A percentile compares a stretch with the other conserved stretches of the same genome.
phyloP scores from a whole-genome alignment of 352 stramenopile genomes.

The Pythium dissotocum region DNA sequence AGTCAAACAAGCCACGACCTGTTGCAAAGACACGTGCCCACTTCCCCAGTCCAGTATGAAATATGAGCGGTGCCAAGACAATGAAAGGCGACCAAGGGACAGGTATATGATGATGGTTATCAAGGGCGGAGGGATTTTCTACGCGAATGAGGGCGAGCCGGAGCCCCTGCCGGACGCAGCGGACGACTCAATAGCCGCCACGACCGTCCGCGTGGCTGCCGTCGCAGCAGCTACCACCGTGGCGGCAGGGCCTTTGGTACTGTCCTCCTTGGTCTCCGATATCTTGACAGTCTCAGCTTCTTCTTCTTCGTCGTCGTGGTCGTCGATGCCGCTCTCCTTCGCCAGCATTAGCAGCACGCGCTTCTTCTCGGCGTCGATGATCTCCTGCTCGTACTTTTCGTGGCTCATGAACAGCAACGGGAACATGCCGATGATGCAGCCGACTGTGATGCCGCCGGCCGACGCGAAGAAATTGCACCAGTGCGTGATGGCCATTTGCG shows the following conservation, averaged over 20 bases:
- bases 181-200: neutral
- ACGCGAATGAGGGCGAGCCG: neutral
- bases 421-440: constrained; percentile 91
- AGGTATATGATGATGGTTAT: neutral
- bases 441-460: constrained; percentile 81
- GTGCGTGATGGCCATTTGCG: constrained; percentile 72
- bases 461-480: constrained; percentile 80
- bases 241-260: neutral
- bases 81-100: constrained; percentile 3
- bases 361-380: constrained; percentile 37
- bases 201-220: neutral
- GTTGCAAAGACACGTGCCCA: constrained; percentile 7
- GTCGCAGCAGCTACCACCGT: neutral
- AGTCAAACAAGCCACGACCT: neutral
- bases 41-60: neutral
- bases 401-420: constrained; percentile 88
- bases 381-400: constrained; percentile 58
- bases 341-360: constrained; percentile 20
- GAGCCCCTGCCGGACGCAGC: neutral
- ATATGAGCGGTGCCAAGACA: neutral
- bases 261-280: neutral
- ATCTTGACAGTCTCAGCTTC: neutral
- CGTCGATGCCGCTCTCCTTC: constrained; percentile 14
- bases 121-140: neutral
- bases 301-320: constrained; percentile 15